These are phyloP conservation scores for Backusella sp. DNA, from an alignment of 192 early-diverging fungal species.

Conservation along the genomic window DNA sequence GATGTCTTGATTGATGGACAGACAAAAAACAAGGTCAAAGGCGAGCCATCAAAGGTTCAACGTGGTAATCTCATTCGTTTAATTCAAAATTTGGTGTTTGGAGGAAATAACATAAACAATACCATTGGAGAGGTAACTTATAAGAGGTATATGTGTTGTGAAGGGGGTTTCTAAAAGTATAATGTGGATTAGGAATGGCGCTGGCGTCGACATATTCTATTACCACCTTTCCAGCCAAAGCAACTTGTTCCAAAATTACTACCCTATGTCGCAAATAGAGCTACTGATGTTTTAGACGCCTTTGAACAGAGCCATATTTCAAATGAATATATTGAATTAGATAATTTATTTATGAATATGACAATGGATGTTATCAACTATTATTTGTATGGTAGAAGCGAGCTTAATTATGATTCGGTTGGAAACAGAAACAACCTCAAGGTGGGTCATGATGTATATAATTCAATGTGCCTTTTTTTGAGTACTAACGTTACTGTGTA, in stretches of 20 bases:
- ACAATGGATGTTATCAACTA: conserved; percentile 41
- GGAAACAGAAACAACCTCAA: conserved; percentile 30
- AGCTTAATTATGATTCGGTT: conserved; percentile 26
- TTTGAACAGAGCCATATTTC: conserved; percentile 15
- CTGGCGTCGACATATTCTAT: conserved; percentile 36
- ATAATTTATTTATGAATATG: conserved; percentile 28
- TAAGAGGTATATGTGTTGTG: neutral
- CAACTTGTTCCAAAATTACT: conserved; percentile 28
- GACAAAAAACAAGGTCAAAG: conserved; percentile 17
- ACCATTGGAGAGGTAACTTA: conserved; percentile 30
- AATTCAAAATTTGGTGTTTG: conserved; percentile 35
- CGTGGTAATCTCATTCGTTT: conserved; percentile 28
- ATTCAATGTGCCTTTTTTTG: neutral
- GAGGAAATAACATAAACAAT: conserved; percentile 33
- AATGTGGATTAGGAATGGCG: conserved; percentile 31
- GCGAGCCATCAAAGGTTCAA: conserved; percentile 10
- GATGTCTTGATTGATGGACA: conserved; percentile 35
- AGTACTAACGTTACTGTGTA: neutral
- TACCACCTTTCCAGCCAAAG: conserved; percentile 33
- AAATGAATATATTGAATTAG: conserved; percentile 25
- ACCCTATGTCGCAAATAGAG: conserved; percentile 27
- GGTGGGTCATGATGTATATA: conserved; percentile 10
- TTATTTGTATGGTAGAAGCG: conserved; percentile 37
- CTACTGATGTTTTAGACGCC: neutral
- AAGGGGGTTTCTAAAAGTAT: neutral